These are phyloP conservation scores for Quercus rubra DNA, from an alignment of 306 rosid species.

Conservation along the genomic window DNA sequence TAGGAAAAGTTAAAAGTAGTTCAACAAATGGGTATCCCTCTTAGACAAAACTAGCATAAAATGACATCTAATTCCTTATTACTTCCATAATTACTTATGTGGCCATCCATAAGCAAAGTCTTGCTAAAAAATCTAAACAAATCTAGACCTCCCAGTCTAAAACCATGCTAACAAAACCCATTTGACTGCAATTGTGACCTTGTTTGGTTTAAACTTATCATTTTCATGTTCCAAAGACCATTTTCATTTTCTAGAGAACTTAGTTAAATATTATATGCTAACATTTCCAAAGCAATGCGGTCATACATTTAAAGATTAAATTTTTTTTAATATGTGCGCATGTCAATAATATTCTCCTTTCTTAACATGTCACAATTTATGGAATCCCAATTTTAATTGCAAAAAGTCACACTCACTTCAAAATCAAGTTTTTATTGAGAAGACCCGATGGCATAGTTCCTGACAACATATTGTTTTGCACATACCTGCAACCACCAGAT, in stretches of 20 bases:
- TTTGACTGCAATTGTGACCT: background rate
- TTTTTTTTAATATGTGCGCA: background rate
- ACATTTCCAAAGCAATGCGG: background rate
- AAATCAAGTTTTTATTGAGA: conserved; percentile 42
- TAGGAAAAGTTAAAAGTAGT: background rate
- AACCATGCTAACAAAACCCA: background rate
- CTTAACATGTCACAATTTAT: background rate
- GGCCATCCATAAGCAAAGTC: background rate
- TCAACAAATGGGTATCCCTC: background rate
- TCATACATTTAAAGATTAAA: background rate
- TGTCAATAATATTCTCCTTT: background rate
- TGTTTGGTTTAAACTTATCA: background rate
- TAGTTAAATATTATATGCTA: background rate
- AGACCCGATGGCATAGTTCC: conserved; percentile 76
- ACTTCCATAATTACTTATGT: background rate
- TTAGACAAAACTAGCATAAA: background rate
- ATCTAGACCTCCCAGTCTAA: background rate
- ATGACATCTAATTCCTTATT: background rate
- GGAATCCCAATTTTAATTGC: background rate
- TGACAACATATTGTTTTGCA: conserved; percentile 76
- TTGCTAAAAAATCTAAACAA: background rate
- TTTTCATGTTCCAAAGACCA: background rate
- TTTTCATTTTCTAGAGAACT: background rate
- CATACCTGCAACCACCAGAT: conserved; percentile 58
- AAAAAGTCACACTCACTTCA: conserved; percentile 54